Percentiles rank a stretch among this genome's conserved stretches.
Conservation (phyloP, 306 rosid genomes). For the Quillaja saponaria region DNA sequence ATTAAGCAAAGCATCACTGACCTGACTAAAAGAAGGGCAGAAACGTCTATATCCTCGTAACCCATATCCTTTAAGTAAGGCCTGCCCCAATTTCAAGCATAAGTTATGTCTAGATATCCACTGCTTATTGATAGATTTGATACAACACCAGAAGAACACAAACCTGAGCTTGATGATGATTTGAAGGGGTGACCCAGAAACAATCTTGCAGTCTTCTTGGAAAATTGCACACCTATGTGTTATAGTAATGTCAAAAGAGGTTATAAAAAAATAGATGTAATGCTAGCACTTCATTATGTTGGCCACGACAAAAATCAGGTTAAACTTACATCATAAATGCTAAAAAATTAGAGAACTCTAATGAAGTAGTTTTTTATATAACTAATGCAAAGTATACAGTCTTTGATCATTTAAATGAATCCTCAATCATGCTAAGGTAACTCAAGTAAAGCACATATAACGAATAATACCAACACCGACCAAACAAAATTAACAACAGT, state of each 20-base stretch:
- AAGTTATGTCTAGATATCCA: slow-evolving; percentile 17
- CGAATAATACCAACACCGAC: not conserved
- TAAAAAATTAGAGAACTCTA: not conserved
- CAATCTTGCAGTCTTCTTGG: slow-evolving; percentile 72
- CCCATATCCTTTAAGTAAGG: slow-evolving; percentile 95
- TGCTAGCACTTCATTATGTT: not conserved
- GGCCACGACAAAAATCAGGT: not conserved
- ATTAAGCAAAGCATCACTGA: slow-evolving; percentile 33
- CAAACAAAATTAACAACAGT: not conserved
- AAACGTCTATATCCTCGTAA: slow-evolving; percentile 75
- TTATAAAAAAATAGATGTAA: not conserved
- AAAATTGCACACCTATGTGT: slow-evolving; percentile 69
- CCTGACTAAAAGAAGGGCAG: slow-evolving; percentile 77
- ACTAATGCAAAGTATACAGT: too few relatives aligned
- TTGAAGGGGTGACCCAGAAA: slow-evolving; percentile 61
- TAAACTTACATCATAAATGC: not conserved
- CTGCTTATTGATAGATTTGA: not conserved
- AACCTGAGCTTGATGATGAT: slow-evolving; percentile 70
- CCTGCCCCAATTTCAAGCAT: slow-evolving; percentile 46
- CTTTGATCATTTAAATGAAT: too few relatives aligned
- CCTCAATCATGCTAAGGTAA: not conserved
- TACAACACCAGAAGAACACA: slow-evolving; percentile 9
- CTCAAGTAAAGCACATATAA: not conserved
- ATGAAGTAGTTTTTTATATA: too few relatives aligned
- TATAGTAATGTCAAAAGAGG: not conserved